Percentiles rank a stretch among this genome's conserved stretches.
These are phyloP conservation scores for Salicornia ramosissima DNA, from an alignment of 148 eudicot genomes.

Conservation along the genomic window DNA sequence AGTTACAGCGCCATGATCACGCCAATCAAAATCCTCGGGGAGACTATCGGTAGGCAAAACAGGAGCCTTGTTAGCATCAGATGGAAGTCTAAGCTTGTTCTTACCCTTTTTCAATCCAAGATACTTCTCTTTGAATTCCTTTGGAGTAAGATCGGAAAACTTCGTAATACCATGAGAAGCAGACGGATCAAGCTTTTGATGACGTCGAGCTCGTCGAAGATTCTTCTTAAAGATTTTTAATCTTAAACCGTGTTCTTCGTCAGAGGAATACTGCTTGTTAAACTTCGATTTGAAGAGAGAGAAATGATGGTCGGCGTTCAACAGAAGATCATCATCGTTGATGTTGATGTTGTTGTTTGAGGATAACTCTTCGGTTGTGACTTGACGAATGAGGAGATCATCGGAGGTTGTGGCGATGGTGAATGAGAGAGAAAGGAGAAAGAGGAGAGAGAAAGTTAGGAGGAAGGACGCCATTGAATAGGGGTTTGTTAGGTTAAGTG, in stretches of 20 bases:
- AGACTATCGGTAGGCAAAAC: conserved; percentile 56
- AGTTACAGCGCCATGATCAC: conserved; percentile 80
- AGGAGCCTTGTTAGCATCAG: conserved; percentile 73
- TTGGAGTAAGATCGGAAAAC: conserved; percentile 76
- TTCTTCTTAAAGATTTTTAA: conserved; percentile 59
- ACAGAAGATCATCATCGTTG: conserved; percentile 23
- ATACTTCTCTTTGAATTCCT: conserved; percentile 48
- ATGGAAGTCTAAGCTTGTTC: conserved; percentile 40
- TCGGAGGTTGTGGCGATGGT: conserved; percentile 16
- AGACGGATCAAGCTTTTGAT: conserved; percentile 72
- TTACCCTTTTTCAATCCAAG: conserved; percentile 47
- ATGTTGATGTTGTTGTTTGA: background rate
- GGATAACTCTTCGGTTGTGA: conserved; percentile 28
- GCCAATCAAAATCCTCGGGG: conserved; percentile 75
- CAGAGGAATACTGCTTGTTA: conserved; percentile 44
- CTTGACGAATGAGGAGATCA: conserved; percentile 59
- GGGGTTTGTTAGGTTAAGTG: background rate
- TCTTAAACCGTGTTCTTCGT: conserved; percentile 64
- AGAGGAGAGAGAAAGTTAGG: conserved; percentile 34
- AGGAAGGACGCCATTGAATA: conserved; percentile 23
- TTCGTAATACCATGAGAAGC: conserved; percentile 83
- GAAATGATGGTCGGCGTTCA: conserved; percentile 70
- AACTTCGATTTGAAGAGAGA: conserved; percentile 60
- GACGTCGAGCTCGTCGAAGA: conserved; percentile 61
- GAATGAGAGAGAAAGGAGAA: conserved; percentile 30